Percentiles rank a stretch among this genome's conserved stretches.
Evolutionary conservation across 2,329 filamentous ascomycete genomes (phyloP).

Genomic region (Hypoxylon rubiginosum): DNA sequence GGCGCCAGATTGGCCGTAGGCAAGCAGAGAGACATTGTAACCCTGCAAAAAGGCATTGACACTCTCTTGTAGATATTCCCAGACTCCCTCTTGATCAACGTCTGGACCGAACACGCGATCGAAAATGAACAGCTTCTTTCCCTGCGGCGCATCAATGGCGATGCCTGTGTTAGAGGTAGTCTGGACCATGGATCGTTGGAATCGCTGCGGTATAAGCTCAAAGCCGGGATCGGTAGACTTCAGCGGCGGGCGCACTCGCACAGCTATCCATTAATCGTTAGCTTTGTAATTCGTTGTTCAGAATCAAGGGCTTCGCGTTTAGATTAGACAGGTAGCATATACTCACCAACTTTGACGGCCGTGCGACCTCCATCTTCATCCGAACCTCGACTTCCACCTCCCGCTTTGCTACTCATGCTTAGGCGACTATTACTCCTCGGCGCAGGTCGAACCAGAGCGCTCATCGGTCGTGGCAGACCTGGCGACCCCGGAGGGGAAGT

Average conservation of each 20-base stretch:
- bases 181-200: slow-evolving; percentile 92
- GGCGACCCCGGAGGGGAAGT: slow-evolving; percentile 79
- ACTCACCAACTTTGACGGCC: slow-evolving; percentile 95
- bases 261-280: slow-evolving; percentile 67
- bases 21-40: slow-evolving; percentile 97
- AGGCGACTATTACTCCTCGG: slow-evolving; percentile 84
- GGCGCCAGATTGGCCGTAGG: slow-evolving; percentile 96
- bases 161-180: slow-evolving; percentile 88
- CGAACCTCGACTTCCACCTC: slow-evolving; percentile 83
- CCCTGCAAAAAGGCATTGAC: slow-evolving; percentile 92
- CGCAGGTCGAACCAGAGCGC: slow-evolving; percentile 81
- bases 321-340: background rate
- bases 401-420: slow-evolving; percentile 83
- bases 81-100: slow-evolving; percentile 87
- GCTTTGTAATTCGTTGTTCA: slow-evolving; percentile 7
- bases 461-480: slow-evolving; percentile 77
- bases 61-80: slow-evolving; percentile 93
- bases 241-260: slow-evolving; percentile 91
- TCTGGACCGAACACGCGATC: slow-evolving; percentile 93
- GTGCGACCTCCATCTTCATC: slow-evolving; percentile 88
- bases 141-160: slow-evolving; percentile 90
- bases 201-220: slow-evolving; percentile 95
- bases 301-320: slow-evolving; percentile 6
- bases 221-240: slow-evolving; percentile 88
- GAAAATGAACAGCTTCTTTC: slow-evolving; percentile 95